Evolutionary conservation across 768 basidiomycete genomes (phyloP), one percentile per base, ranked within the genome.

Genomic region (Lactarius psammicola): DNA sequence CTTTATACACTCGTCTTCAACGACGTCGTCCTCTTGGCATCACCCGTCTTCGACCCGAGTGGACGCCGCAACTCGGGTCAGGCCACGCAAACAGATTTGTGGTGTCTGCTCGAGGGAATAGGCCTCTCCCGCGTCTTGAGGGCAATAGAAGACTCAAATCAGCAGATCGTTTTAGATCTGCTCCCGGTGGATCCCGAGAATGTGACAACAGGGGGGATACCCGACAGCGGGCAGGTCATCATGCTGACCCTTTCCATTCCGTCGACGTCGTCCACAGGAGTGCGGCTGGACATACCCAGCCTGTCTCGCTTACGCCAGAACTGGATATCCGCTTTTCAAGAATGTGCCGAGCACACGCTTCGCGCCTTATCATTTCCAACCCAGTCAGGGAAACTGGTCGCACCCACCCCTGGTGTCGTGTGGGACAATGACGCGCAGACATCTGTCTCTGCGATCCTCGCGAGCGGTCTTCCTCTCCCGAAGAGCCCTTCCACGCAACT

Each of bases 401-500:
- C 73, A 36, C 72, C 75, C 18, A 74, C 73, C 2, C 71, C 74
- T 2, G 63, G 67, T 42, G 70, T 73, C 10, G 74, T 74, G 56
- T 64, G 76, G 59, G 73, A 76, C 59, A 64, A 44, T 7, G 78
- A 76, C 51, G 72, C 75, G 1, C 76, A 75, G 40, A 70, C 74
- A 23, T 76, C 79, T 26, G 72, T 80, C 53, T 63, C 76, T 55
- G 77, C 80, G 26, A 76, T 82, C 61, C 72, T 82, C 40, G 74
- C 76, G 4, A 75, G 80, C 3, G 84, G 82, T 3, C 66, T 81
- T 5, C 88, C 89, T 4, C 70, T 90, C 3, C 89, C 89, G 15
- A 89, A 86, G 74, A 89, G 89, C 70, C 90, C 90, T 13, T 91
- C 89, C 0, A 78, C 85, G 60, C 86, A 86, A 69, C 69, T 87